Base-by-base conservation (phyloP, 176 grass and related monocot genomes). In the Areca catechu region DNA sequence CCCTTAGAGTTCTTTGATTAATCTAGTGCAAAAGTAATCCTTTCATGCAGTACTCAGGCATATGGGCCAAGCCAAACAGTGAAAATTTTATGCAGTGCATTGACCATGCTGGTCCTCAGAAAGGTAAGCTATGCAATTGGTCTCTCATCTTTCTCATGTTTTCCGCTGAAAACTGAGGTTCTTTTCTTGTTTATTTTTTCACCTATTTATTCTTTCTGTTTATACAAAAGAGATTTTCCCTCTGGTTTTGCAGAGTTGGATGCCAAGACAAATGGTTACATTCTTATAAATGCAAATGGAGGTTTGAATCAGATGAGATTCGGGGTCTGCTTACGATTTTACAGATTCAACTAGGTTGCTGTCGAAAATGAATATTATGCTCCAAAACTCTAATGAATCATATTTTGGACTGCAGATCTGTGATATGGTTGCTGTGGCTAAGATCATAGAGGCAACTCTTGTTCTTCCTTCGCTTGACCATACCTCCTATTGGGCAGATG, bases 291-390 rank as follows among this genome's bases (percentile, higher is more conserved):
- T 63, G 86, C 92, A 73, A 97, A 97, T 83, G 92, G 92, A 71
- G 92, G 92, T 60, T 72, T 97, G 72, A 97, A 97, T 78, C 92
- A 97, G 80, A 97, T 97, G 92, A 85, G 92, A 85, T 97, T 97
- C 73, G 92, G 92, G 92, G 92, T 97, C n/a, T 66, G 86, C 80
- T 49, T 79, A 76, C 73, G 77, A 59, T 58, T 59, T 23, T 76
- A 59, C 70, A 43, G 48, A 57, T 85, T 65, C 34, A 58, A 24
- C 48, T 77, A 58, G 29, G 48, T 23, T 74, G 22, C 54, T 52
- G 50, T 29, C 3, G 23, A 24, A 24, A 24, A 3, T 67, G 22
- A 56, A 62, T 57, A 25, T 27, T 24, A 66, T 71, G 49, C 4
- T 4, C 1, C 68, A 24, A 25, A 57, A 74, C 56, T 43, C 69